A percentile compares a stretch with the other conserved stretches of the same genome.
Evolutionary conservation across 164 flowering plant species (phyloP).

Genomic region (Annona cherimola): DNA sequence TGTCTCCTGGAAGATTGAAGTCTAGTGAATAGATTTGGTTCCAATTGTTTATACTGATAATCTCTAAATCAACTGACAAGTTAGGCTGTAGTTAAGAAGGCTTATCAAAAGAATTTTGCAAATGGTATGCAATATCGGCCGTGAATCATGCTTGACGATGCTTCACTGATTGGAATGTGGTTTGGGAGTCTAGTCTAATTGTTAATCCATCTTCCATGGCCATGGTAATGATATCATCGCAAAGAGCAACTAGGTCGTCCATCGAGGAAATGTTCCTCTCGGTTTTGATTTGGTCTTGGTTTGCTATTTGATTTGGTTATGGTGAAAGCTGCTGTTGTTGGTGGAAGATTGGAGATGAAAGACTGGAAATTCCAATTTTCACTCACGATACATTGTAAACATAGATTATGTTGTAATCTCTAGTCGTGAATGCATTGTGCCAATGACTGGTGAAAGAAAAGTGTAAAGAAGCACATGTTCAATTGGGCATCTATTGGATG

Average conservation of each 20-base stretch:
- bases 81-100: constrained; percentile 14
- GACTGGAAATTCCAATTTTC: background rate
- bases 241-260: background rate
- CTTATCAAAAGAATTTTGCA: background rate
- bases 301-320: no score
- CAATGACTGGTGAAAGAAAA: constrained; percentile 9
- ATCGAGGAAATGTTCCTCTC: no score
- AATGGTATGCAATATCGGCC: background rate
- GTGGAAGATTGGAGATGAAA: background rate
- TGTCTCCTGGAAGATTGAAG: constrained; percentile 60
- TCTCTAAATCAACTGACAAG: constrained; percentile 36
- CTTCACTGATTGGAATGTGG: no score
- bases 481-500: constrained; percentile 17
- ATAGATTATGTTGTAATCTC: background rate
- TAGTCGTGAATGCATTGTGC: constrained; percentile 10
- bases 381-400: background rate
- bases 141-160: background rate
- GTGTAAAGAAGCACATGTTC: constrained; percentile 17
- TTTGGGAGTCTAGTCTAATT: background rate
- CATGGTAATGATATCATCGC: background rate
- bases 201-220: background rate
- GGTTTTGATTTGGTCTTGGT: no score
- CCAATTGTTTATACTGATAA: constrained; percentile 58
- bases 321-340: background rate
- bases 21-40: constrained; percentile 27